Evolutionary conservation across 805 yeast species (phyloP), one percentile per base, ranked within the genome.

Genomic region (Candida namnaoensis): DNA sequence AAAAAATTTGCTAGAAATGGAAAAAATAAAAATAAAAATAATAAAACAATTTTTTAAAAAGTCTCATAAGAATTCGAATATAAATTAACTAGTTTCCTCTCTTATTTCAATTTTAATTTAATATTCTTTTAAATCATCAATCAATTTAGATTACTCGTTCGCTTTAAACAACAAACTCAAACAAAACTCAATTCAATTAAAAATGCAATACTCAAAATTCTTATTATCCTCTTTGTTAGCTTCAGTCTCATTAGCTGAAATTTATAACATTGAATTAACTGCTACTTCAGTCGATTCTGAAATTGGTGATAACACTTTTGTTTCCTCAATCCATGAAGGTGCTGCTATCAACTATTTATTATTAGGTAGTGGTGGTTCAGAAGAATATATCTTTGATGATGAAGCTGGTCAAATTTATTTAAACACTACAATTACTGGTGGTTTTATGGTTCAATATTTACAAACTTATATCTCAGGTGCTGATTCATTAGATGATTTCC

Each of bases 291-390:
- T 30, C 30, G 52, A 48, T 36, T 41, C 58, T 42, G 15, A 53
- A 7, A 47, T 41, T 8, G 40, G 66, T 39, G 44, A 63, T 43
- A 62, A 61, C 32, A 42, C 52, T 14, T 61, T 57, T 36, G 42
- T 66, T 35, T 44, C 52, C 38, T 44, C 59, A 33, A 43, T 43
- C 35, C 75, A 69, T 49, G 71, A 64, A 50, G 75, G 75, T 49
- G 75, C 75, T 38, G 75, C 66, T 41, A 52, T 67, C 44, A 54
- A 61, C 56, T 71, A 68, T 54, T 48, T 65, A 32, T 60, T 64
- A 55, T 46, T 64, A 37, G 59, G 58, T 19, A 34, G 41, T 23
- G 43, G 42, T 24, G 51, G 61, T 33, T 48, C 45, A 26, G 45
- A 45, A 30, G 32, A 30, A 30, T 30, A 30, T 30, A 12, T 30